phyloP scores from a whole-genome alignment of 2,329 filamentous ascomycete species.

The Emmonsia crescens region DNA sequence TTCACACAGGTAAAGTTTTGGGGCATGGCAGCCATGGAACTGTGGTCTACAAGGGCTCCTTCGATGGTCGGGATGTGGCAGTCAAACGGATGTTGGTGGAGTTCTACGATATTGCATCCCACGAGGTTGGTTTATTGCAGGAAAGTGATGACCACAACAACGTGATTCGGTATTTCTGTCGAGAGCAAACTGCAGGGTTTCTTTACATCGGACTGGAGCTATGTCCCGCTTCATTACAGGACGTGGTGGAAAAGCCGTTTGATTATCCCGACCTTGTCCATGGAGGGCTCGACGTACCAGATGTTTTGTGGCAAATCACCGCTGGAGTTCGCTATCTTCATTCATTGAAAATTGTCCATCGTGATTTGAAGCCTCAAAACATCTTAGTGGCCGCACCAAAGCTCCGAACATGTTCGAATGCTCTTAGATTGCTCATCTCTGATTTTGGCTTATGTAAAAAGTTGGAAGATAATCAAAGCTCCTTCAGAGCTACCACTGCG shows the following conservation, averaged over 20 bases:
- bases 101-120: slow-evolving; percentile 89
- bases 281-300: slow-evolving; percentile 59
- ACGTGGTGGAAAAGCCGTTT: slow-evolving; percentile 69
- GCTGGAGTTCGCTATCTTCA: slow-evolving; percentile 83
- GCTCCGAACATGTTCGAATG: slow-evolving; percentile 42
- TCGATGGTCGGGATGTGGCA: slow-evolving; percentile 84
- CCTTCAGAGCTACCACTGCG: slow-evolving; percentile 85
- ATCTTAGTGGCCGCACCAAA: slow-evolving; percentile 68
- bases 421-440: slow-evolving; percentile 81
- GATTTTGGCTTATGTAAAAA: slow-evolving; percentile 98
- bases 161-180: slow-evolving; percentile 92
- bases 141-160: slow-evolving; percentile 95
- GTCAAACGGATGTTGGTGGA: slow-evolving; percentile 95
- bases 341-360: slow-evolving; percentile 85
- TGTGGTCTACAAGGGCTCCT: slow-evolving; percentile 86
- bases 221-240: slow-evolving; percentile 85
- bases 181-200: slow-evolving; percentile 79
- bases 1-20: slow-evolving; percentile 49
- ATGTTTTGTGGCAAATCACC: slow-evolving; percentile 78
- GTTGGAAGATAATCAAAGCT: slow-evolving; percentile 85
- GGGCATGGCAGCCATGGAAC: slow-evolving; percentile 91
- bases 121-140: slow-evolving; percentile 80
- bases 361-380: slow-evolving; percentile 95
- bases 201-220: slow-evolving; percentile 93
- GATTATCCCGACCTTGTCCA: slow-evolving; percentile 56